These are phyloP conservation scores for Asterophora lycoperdoides DNA, from an alignment of 768 basidiomycete genomes.

Conservation along the genomic window DNA sequence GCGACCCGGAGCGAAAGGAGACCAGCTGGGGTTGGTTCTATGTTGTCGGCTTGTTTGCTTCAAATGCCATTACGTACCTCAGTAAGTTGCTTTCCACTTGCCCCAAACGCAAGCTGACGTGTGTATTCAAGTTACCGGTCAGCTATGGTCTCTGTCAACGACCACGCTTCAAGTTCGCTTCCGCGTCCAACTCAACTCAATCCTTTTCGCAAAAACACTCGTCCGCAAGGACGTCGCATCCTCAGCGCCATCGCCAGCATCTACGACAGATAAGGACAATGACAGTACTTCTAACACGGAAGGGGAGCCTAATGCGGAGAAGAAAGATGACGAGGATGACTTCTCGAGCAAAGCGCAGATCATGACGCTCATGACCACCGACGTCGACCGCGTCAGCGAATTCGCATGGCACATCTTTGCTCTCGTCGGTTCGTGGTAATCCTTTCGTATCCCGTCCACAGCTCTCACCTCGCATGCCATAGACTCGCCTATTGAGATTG, in stretches of 20 bases:
- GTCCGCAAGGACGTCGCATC: constrained; percentile 82
- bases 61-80: constrained; percentile 31
- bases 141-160: constrained; percentile 67
- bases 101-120: background rate
- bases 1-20: constrained; percentile 50
- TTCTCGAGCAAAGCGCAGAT: constrained; percentile 73
- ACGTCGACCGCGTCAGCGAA: constrained; percentile 86
- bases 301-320: constrained; percentile 8
- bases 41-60: constrained; percentile 32
- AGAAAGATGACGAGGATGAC: constrained; percentile 48
- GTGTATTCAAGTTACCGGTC: constrained; percentile 47
- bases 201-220: constrained; percentile 81
- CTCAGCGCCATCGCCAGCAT: constrained; percentile 34
- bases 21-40: constrained; percentile 74
- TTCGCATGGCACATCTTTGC: constrained; percentile 77
- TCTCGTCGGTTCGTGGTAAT: constrained; percentile 49
- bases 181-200: constrained; percentile 76
- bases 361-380: constrained; percentile 95
- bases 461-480: background rate
- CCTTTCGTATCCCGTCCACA: background rate
- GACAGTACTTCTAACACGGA: constrained; percentile 6
- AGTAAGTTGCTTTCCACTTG: constrained; percentile 19
- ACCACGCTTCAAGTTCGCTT: constrained; percentile 68
- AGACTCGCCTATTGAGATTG: constrained; percentile 79
- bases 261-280: constrained; percentile 14